phyloP scores from a whole-genome alignment of 306 rosid genomes.

The Oemleria cerasiformis region DNA sequence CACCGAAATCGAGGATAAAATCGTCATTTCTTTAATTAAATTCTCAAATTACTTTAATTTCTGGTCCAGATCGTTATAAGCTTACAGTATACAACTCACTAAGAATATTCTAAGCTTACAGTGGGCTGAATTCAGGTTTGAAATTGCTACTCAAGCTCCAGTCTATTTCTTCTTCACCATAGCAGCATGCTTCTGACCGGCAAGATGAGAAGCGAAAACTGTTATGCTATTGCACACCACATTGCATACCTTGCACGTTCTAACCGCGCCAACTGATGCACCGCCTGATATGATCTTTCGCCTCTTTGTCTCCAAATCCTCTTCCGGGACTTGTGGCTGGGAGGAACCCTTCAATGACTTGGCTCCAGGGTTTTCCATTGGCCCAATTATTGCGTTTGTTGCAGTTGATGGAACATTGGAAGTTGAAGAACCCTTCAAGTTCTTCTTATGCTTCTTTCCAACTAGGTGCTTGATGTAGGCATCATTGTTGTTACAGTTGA shows the following conservation, averaged over 20 bases:
- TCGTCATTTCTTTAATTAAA: too few species aligned
- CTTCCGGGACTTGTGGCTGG: constrained; percentile 13
- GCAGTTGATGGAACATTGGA: constrained; percentile 15
- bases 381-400: constrained; percentile 32
- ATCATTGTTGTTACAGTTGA: constrained; percentile 55
- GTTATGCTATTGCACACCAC: constrained; percentile 71
- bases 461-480: constrained; percentile 41
- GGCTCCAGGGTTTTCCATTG: constrained; percentile 41
- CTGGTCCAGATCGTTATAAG: too few species aligned
- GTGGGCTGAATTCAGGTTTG: background rate
- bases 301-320: constrained; percentile 51
- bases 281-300: constrained; percentile 51
- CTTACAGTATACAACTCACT: too few species aligned
- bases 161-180: constrained; percentile 50
- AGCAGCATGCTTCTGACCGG: constrained; percentile 60
- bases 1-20: too few species aligned
- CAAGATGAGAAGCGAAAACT: constrained; percentile 46
- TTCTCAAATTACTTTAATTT: too few species aligned
- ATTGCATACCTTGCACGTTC: constrained; percentile 49
- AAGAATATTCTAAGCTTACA: too few species aligned
- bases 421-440: constrained; percentile 19
- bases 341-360: constrained; percentile 9
- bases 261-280: constrained; percentile 36
- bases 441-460: constrained; percentile 70
- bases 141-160: constrained; percentile 13